phyloP scores from a whole-genome alignment of 2,329 filamentous ascomycete species.

The Teratosphaeria nubilosa region DNA sequence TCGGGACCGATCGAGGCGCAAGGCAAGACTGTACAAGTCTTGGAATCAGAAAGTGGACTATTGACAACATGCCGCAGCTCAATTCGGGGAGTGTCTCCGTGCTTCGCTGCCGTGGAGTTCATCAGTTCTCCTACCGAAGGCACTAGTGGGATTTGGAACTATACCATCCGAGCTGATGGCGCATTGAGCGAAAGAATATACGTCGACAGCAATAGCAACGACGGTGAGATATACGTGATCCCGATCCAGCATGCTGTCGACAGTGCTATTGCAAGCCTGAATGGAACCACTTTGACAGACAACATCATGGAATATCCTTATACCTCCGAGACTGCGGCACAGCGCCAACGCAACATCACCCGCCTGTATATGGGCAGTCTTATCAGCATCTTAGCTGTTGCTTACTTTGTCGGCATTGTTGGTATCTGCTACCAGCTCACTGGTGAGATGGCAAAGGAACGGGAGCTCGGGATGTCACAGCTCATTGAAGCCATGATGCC shows the following conservation, averaged over 20 bases:
- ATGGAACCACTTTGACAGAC: constrained; percentile 31
- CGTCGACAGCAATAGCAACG: constrained; percentile 56
- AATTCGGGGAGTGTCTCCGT: constrained; percentile 53
- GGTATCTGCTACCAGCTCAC: constrained; percentile 80
- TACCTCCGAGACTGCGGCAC: constrained; percentile 58
- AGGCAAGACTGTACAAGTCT: constrained; percentile 46
- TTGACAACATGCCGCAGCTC: constrained; percentile 49
- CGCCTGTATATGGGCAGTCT: constrained; percentile 61
- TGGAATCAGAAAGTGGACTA: constrained; percentile 49
- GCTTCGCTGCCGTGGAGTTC: constrained; percentile 67
- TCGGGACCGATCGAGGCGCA: constrained; percentile 46
- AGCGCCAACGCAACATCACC: constrained; percentile 57
- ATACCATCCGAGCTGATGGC: constrained; percentile 69
- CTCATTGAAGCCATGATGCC: constrained; percentile 89
- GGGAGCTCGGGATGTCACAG: constrained; percentile 79
- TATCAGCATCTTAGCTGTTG: constrained; percentile 65
- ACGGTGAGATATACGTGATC: constrained; percentile 65
- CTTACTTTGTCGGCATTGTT: constrained; percentile 69
- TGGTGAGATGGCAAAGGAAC: constrained; percentile 73
- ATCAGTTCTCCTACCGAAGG: constrained; percentile 66
- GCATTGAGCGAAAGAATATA: constrained; percentile 56
- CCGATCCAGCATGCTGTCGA: constrained; percentile 75
- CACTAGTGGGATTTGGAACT: constrained; percentile 63
- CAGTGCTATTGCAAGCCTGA: constrained; percentile 53
- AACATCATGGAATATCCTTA: constrained; percentile 59